Percentiles rank a stretch among this genome's conserved stretches.
phyloP scores from a whole-genome alignment of 345 rosid genomes.

The Durio zibethinus region DNA sequence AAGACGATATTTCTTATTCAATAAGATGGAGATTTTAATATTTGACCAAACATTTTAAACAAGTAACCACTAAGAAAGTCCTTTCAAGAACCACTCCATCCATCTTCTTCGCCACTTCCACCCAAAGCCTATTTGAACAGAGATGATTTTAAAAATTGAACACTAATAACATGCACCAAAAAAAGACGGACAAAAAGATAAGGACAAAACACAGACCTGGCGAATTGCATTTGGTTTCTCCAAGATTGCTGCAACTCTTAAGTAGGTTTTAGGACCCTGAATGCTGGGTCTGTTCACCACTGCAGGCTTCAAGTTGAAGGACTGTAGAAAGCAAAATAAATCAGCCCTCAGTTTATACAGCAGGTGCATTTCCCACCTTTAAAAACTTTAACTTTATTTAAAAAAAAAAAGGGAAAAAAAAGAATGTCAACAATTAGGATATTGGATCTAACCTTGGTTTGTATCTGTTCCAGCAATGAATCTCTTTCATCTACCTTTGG shows the following conservation, averaged over 20 bases:
- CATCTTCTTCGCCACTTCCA: slow-evolving; percentile 95
- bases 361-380: neutral
- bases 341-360: neutral
- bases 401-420: neutral
- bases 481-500: slow-evolving; percentile 74
- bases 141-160: neutral
- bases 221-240: slow-evolving; percentile 98
- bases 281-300: slow-evolving; percentile 59
- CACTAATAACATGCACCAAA: neutral
- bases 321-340: slow-evolving; percentile 38
- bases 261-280: slow-evolving; percentile 85
- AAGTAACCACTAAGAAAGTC: neutral
- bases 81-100: slow-evolving; percentile 87
- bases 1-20: slow-evolving; percentile 17
- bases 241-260: slow-evolving; percentile 93
- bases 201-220: slow-evolving; percentile 56
- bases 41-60: slow-evolving; percentile 5
- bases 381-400: neutral
- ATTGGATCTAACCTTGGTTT: slow-evolving; percentile 58
- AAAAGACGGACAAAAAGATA: neutral
- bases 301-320: slow-evolving; percentile 85
- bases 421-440: neutral
- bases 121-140: slow-evolving; percentile 64
- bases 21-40: slow-evolving; percentile 6
- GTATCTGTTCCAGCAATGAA: slow-evolving; percentile 77